phyloP scores from a whole-genome alignment of 257 asterid genomes.

The Ehretia macrophylla region DNA sequence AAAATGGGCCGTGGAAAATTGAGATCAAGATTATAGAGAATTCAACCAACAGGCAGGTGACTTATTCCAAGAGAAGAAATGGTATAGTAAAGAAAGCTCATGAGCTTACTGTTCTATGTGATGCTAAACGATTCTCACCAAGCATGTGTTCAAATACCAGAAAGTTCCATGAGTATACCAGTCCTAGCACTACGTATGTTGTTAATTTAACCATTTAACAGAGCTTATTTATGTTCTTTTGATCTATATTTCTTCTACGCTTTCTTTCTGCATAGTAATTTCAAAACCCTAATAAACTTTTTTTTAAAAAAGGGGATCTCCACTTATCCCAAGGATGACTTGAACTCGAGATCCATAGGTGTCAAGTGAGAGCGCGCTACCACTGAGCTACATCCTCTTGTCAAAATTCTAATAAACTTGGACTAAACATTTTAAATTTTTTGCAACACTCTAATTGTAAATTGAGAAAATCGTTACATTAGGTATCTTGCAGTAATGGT shows the following conservation, averaged over 20 bases:
- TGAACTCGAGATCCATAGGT: too few relatives aligned
- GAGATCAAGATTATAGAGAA: slow-evolving; percentile 49
- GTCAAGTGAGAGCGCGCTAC: too few relatives aligned
- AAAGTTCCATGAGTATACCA: slow-evolving; percentile 42
- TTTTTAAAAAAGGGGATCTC: too few relatives aligned
- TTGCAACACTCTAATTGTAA: too few relatives aligned
- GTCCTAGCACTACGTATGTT: slow-evolving; percentile 42
- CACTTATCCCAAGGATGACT: too few relatives aligned
- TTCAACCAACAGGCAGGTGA: slow-evolving; percentile 42
- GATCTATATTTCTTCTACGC: too few relatives aligned
- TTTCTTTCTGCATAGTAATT: background rate
- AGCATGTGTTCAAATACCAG: slow-evolving; percentile 41
- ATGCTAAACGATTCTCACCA: slow-evolving; percentile 51
- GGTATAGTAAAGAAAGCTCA: slow-evolving; percentile 55
- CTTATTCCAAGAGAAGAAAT: slow-evolving; percentile 49
- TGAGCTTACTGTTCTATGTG: slow-evolving; percentile 48
- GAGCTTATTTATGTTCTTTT: too few relatives aligned
- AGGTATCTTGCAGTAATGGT: too few relatives aligned
- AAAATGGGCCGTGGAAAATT: slow-evolving; percentile 37
- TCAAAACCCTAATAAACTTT: background rate
- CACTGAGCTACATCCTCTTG: too few relatives aligned
- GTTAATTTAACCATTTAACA: background rate
- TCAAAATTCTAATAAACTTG: too few relatives aligned
- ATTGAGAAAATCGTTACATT: too few relatives aligned
- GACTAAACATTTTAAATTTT: too few relatives aligned